Percentiles rank a stretch among this genome's conserved stretches.
Conservation (phyloP, 164 flowering plant species). For the Vitis amurensis region DNA sequence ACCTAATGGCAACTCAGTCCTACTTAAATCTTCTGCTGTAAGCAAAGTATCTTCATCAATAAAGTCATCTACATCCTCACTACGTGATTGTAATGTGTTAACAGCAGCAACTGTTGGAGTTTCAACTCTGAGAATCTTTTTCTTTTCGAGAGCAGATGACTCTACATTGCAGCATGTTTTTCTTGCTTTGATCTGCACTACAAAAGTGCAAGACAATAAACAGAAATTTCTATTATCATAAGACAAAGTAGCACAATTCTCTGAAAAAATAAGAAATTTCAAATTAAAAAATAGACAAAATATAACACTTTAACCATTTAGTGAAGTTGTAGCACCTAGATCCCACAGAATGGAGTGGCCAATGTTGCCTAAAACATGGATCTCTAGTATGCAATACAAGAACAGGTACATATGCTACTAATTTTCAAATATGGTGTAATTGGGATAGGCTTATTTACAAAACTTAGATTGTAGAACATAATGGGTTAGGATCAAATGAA, state of each 20-base stretch:
- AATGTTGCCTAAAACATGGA: not conserved
- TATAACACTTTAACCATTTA: not conserved
- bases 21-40: constrained; percentile 15
- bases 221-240: not conserved
- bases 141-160: constrained; percentile 10
- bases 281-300: not conserved
- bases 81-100: constrained; percentile 11
- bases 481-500: no score
- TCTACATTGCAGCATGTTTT: constrained; percentile 10
- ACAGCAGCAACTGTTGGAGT: constrained; percentile 9
- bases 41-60: constrained; percentile 23
- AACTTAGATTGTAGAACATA: no score
- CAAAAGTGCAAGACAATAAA: constrained; percentile 9
- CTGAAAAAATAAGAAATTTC: not conserved
- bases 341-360: not conserved
- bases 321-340: not conserved
- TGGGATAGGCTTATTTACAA: no score
- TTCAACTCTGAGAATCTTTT: constrained; percentile 8
- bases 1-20: constrained; percentile 20
- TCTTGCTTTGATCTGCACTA: constrained; percentile 25
- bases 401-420: no score
- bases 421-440: no score
- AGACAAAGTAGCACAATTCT: not conserved
- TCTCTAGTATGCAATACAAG: no score
- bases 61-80: constrained; percentile 19